phyloP scores from a whole-genome alignment of 345 rosid genomes.

The Moringa oleifera region DNA sequence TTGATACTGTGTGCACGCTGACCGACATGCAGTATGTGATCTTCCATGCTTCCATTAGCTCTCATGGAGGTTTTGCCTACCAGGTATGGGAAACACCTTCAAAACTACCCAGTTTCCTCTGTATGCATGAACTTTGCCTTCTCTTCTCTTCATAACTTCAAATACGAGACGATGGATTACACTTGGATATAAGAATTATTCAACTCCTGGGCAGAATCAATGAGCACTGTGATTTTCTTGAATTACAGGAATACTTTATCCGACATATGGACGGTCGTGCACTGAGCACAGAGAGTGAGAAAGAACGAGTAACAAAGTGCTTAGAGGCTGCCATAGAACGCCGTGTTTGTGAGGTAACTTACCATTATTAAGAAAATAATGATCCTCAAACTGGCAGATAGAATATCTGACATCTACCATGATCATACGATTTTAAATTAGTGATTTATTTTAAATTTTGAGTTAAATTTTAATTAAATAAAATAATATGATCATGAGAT shows the following conservation, averaged over 20 bases:
- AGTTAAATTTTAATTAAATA: too few relatives aligned
- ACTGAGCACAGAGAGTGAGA: slow-evolving; percentile 28
- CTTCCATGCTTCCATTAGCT: slow-evolving; percentile 58
- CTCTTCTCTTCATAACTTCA: neutral
- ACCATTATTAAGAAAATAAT: too few relatives aligned
- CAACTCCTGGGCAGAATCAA: too few relatives aligned
- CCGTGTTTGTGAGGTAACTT: slow-evolving; percentile 49
- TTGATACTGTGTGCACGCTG: slow-evolving; percentile 68
- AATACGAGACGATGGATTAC: too few relatives aligned
- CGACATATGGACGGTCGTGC: slow-evolving; percentile 31
- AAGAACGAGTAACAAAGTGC: slow-evolving; percentile 42
- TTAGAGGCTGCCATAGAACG: slow-evolving; percentile 54
- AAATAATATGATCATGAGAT: too few relatives aligned
- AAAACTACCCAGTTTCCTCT: too few relatives aligned
- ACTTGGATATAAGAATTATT: too few relatives aligned
- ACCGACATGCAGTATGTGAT: slow-evolving; percentile 77
- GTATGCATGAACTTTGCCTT: too few relatives aligned
- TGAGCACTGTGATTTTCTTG: neutral
- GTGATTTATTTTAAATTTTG: too few relatives aligned
- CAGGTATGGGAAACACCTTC: slow-evolving; percentile 36
- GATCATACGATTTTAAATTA: too few relatives aligned
- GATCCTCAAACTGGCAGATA: too few relatives aligned
- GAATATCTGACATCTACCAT: too few relatives aligned
- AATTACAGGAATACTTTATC: slow-evolving; percentile 31
- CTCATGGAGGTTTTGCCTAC: slow-evolving; percentile 45